Evolutionary conservation across 805 yeast species (phyloP).

Genomic region (Wickerhamiella hasegawae): DNA sequence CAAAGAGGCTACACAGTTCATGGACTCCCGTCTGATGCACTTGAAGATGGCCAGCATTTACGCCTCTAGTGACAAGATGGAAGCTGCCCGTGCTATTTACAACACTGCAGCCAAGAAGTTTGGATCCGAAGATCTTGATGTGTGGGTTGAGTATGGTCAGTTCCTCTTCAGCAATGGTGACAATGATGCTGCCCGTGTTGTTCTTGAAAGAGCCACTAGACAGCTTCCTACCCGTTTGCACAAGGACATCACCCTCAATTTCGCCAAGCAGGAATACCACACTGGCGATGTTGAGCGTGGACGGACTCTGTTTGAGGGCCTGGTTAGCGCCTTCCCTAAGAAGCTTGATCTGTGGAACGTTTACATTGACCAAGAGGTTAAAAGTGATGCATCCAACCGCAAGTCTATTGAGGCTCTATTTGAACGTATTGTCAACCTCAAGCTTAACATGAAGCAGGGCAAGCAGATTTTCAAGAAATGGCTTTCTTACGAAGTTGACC

Average conservation of each 20-base stretch:
- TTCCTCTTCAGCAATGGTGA: constrained; percentile 47
- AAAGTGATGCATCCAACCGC: constrained; percentile 36
- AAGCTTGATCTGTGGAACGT: constrained; percentile 91
- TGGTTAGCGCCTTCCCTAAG: constrained; percentile 77
- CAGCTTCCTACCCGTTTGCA: constrained; percentile 22
- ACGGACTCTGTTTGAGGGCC: constrained; percentile 85
- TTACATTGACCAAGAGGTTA: constrained; percentile 84
- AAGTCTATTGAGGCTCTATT: constrained; percentile 60
- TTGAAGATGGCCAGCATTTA: constrained; percentile 64
- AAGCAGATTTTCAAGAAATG: constrained; percentile 89
- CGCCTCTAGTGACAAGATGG: constrained; percentile 52
- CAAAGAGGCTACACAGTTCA: constrained; percentile 72
- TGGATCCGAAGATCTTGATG: constrained; percentile 45
- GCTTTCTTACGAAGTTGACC: constrained; percentile 62
- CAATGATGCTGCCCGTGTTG: constrained; percentile 33
- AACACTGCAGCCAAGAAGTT: constrained; percentile 61
- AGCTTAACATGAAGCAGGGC: constrained; percentile 70
- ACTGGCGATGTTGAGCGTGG: constrained; percentile 87
- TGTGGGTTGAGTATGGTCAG: constrained; percentile 75
- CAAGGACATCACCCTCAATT: constrained; percentile 60
- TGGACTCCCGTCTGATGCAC: constrained; percentile 78
- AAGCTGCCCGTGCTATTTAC: constrained; percentile 55
- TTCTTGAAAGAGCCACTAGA: constrained; percentile 61
- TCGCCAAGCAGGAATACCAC: constrained; percentile 71
- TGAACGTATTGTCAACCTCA: constrained; percentile 49